Evolutionary conservation across 2,329 filamentous ascomycete genomes (phyloP).

Genomic region (Kalaharituber pfeilii): DNA sequence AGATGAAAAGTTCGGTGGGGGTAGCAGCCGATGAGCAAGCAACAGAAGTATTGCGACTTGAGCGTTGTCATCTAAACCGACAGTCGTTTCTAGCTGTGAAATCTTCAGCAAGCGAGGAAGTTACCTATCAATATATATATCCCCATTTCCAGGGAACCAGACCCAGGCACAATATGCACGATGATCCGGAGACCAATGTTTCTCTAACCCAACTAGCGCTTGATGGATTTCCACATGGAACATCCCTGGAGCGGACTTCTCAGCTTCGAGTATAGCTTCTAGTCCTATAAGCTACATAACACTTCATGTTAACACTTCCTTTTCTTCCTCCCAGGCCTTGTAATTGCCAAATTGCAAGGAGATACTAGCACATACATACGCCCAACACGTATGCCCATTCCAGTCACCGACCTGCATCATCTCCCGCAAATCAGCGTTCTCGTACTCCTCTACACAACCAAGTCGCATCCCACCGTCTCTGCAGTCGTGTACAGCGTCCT

Average conservation of each 20-base stretch:
- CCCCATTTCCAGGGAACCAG: conserved; percentile 11
- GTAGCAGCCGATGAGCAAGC: conserved; percentile 11
- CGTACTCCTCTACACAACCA: background rate
- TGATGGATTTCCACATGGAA: conserved; percentile 10
- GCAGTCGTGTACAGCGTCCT: conserved; percentile 6
- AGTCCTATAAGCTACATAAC: conserved; percentile 10
- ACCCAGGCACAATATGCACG: conserved; percentile 18
- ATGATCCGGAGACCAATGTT: conserved; percentile 8
- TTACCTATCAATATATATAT: conserved; percentile 17
- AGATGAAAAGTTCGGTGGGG: background rate
- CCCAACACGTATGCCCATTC: conserved; percentile 14
- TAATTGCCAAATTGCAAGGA: background rate
- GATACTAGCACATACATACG: conserved; percentile 6
- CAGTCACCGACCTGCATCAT: conserved; percentile 5
- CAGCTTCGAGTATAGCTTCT: conserved; percentile 24
- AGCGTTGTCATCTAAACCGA: conserved; percentile 16
- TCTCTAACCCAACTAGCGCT: conserved; percentile 12
- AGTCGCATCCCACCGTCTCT: conserved; percentile 8
- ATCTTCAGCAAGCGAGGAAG: background rate
- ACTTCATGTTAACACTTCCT: background rate
- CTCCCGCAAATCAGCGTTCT: background rate
- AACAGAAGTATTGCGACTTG: conserved; percentile 17
- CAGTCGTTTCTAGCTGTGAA: background rate
- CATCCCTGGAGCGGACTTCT: conserved; percentile 13
- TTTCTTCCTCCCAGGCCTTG: too few relatives aligned